phyloP scores from a whole-genome alignment of 108 stramenopile species.

The Aurantiochytrium sp. region DNA sequence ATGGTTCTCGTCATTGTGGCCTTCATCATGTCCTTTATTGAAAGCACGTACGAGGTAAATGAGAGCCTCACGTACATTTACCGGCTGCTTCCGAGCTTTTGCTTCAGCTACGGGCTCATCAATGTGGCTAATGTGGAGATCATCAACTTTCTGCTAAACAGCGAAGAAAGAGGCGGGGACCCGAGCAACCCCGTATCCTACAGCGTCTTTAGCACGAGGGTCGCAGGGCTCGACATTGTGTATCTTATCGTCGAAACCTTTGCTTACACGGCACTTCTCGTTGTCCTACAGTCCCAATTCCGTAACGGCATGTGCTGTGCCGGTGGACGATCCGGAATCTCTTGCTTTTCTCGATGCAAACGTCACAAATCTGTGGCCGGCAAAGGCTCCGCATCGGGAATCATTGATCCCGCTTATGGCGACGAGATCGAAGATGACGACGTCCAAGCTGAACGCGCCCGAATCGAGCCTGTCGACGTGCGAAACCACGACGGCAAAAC shows the following conservation, averaged over 20 bases:
- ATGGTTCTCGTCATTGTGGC: conserved; percentile 10
- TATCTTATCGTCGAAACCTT: not conserved
- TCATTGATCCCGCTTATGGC: not conserved
- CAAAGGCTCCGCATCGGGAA: not conserved
- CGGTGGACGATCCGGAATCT: not conserved
- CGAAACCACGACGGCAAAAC: not conserved
- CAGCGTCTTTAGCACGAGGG: not conserved
- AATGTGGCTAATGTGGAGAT: not conserved
- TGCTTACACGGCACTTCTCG: not conserved
- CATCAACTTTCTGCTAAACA: not conserved
- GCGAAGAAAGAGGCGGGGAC: not conserved
- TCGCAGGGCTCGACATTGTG: not conserved
- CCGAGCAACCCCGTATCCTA: not conserved
- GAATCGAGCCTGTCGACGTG: not conserved
- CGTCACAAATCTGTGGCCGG: not conserved
- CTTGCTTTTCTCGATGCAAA: not conserved
- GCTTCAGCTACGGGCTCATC: conserved; percentile 5
- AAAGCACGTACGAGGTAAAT: not conserved
- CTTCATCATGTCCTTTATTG: conserved; percentile 3
- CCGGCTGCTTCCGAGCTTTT: conserved; percentile 14
- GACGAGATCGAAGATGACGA: not conserved
- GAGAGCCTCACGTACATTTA: not conserved
- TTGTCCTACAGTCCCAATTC: not conserved
- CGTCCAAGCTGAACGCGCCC: not conserved
- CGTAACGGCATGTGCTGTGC: not conserved